Evolutionary conservation across 805 yeast genomes (phyloP).

Genomic region (Yarrowia hollandica): DNA sequence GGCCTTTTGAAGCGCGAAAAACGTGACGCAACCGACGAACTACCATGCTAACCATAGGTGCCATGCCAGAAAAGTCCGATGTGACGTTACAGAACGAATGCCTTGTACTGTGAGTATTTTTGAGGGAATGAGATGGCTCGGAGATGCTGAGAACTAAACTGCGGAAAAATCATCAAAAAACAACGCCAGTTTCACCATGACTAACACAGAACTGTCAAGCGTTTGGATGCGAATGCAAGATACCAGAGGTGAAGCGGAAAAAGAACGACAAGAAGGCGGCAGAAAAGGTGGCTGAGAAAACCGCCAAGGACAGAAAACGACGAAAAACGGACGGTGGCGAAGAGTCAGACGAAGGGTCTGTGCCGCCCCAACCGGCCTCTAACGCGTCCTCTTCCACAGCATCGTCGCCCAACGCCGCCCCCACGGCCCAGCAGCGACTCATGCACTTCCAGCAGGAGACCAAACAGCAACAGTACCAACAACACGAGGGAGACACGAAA

Average conservation of each 20-base stretch:
- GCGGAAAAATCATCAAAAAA: too few species aligned
- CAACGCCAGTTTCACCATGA: not conserved
- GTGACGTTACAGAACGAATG: conserved; percentile 52
- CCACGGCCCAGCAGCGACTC: conserved; percentile 19
- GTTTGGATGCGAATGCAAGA: conserved; percentile 28
- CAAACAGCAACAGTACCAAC: conserved; percentile 25
- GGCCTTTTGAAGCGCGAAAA: too few species aligned
- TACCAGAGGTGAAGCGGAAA: conserved; percentile 27
- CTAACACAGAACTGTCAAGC: conserved; percentile 28
- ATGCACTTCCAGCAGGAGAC: conserved; percentile 12
- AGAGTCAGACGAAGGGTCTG: conserved; percentile 17
- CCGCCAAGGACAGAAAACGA: conserved; percentile 1
- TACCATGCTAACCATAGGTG: too few species aligned
- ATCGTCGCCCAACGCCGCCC: conserved; percentile 9
- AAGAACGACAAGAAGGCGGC: conserved; percentile 22
- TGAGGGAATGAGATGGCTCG: too few species aligned
- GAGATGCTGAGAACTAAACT: too few species aligned
- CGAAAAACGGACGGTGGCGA: conserved; percentile 24
- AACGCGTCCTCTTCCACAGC: conserved; percentile 19
- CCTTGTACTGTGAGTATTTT: conserved; percentile 55
- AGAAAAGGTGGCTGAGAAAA: conserved; percentile 1
- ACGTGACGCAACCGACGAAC: too few species aligned
- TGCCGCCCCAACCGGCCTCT: conserved; percentile 5
- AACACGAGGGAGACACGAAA: conserved; percentile 9
- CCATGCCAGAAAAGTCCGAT: conserved; percentile 74